Percentiles rank a stretch among this genome's conserved stretches.
These are phyloP conservation scores for Pseudohyphozyma bogoriensis DNA, from an alignment of 768 basidiomycete species.

Conservation along the genomic window DNA sequence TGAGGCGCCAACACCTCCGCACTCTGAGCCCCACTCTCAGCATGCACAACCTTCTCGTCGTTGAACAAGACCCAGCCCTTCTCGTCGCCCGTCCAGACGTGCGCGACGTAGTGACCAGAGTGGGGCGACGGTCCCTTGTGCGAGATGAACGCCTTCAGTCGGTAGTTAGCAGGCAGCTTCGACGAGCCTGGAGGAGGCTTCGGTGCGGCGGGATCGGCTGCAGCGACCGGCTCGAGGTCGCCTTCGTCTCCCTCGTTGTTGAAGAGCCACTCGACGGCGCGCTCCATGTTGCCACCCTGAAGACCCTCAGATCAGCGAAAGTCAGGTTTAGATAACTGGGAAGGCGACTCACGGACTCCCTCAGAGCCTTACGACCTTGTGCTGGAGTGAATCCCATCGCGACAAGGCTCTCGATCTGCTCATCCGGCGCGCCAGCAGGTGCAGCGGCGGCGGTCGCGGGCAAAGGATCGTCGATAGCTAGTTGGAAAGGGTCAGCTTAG, in stretches of 20 bases:
- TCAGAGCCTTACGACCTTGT: slow-evolving; percentile 77
- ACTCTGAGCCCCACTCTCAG: slow-evolving; percentile 57
- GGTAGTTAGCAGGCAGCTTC: slow-evolving; percentile 61
- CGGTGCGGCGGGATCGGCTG: slow-evolving; percentile 28
- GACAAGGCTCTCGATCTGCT: slow-evolving; percentile 59
- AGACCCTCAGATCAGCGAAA: not conserved
- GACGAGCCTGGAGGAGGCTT: slow-evolving; percentile 46
- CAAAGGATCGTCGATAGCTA: slow-evolving; percentile 80
- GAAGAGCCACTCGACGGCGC: slow-evolving; percentile 94
- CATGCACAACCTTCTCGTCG: slow-evolving; percentile 50
- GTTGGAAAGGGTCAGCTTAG: not conserved
- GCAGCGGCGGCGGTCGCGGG: slow-evolving; percentile 32
- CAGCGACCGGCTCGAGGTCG: slow-evolving; percentile 43
- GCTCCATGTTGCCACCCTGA: slow-evolving; percentile 63
- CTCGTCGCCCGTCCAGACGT: slow-evolving; percentile 46
- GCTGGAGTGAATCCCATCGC: slow-evolving; percentile 87
- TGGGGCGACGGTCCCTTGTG: slow-evolving; percentile 95
- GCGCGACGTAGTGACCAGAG: slow-evolving; percentile 86
- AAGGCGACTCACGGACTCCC: slow-evolving; percentile 58
- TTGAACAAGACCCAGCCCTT: slow-evolving; percentile 42
- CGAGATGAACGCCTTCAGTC: slow-evolving; percentile 85
- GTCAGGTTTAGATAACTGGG: not conserved
- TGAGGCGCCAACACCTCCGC: slow-evolving; percentile 67
- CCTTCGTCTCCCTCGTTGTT: slow-evolving; percentile 80
- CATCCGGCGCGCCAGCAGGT: slow-evolving; percentile 44